A percentile compares a stretch with the other conserved stretches of the same genome.
phyloP scores from a whole-genome alignment of 2,329 filamentous ascomycete genomes.

The Stemphylium vesicarium region DNA sequence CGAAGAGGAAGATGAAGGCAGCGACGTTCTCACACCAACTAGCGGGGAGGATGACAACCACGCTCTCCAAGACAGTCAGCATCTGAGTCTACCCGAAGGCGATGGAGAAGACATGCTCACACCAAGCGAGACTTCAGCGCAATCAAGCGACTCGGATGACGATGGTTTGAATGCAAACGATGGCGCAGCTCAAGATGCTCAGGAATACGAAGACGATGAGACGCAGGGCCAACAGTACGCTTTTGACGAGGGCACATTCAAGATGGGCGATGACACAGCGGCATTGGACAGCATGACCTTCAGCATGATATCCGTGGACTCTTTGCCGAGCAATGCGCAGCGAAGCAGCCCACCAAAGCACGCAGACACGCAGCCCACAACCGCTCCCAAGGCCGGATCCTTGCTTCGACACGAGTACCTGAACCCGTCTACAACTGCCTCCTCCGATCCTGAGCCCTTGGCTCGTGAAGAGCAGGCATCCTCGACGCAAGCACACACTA shows the following conservation, averaged over 20 bases:
- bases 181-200: conserved; percentile 1
- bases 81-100: background rate
- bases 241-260: conserved; percentile 41
- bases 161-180: background rate
- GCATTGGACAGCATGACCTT: conserved; percentile 58
- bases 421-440: conserved; percentile 5
- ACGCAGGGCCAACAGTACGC: conserved; percentile 28
- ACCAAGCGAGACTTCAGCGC: conserved; percentile 9
- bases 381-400: conserved; percentile 10
- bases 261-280: conserved; percentile 53
- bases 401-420: conserved; percentile 23
- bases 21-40: conserved; percentile 32
- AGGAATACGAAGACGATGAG: conserved; percentile 26
- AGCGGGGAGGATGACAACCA: conserved; percentile 32
- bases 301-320: conserved; percentile 59
- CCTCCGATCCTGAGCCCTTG: background rate
- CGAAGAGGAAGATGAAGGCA: conserved; percentile 31
- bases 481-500: conserved; percentile 8
- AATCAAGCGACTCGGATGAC: conserved; percentile 3
- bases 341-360: conserved; percentile 35
- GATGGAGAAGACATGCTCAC: conserved; percentile 1
- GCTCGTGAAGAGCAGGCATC: conserved; percentile 11
- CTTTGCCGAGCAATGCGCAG: conserved; percentile 46
- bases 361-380: conserved; percentile 9
- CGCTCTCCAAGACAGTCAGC: background rate